Percentiles rank a stretch among this genome's conserved stretches.
Conservation (phyloP, 1,139 yeast genomes). For the Yamadazyma conglobata region DNA sequence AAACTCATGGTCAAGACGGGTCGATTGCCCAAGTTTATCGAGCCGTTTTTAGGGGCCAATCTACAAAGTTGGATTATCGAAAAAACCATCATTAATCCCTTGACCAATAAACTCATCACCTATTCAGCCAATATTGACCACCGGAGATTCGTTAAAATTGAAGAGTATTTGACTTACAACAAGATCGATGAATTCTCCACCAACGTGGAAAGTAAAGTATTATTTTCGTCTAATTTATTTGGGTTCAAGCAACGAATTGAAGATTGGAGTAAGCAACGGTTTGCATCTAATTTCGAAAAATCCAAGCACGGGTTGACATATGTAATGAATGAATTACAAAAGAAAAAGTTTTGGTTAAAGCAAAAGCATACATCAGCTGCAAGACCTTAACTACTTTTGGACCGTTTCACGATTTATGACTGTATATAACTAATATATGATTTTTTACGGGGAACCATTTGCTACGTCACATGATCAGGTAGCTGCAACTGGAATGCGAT, state of each 20-base stretch:
- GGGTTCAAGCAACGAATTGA: constrained; percentile 77
- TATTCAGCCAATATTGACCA: constrained; percentile 88
- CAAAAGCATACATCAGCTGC: too few relatives aligned
- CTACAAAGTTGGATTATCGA: constrained; percentile 85
- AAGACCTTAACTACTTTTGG: constrained; percentile 2
- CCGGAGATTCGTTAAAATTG: constrained; percentile 71
- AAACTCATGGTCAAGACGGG: constrained; percentile 78
- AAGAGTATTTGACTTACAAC: constrained; percentile 61
- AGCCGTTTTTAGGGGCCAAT: constrained; percentile 70
- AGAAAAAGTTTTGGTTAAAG: constrained; percentile 9
- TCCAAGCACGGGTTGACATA: constrained; percentile 72
- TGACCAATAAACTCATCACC: constrained; percentile 51
- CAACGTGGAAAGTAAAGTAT: constrained; percentile 50
- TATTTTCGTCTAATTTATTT: constrained; percentile 67
- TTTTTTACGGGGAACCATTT: too few relatives aligned
- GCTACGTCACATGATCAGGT: too few relatives aligned
- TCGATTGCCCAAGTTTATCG: constrained; percentile 74
- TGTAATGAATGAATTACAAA: constrained; percentile 60
- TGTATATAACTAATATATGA: too few relatives aligned
- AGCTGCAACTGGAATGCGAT: too few relatives aligned
- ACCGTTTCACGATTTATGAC: constrained; percentile 1
- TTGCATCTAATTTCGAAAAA: constrained; percentile 62
- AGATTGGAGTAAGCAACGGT: constrained; percentile 72
- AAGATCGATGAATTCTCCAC: constrained; percentile 28
- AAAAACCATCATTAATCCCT: constrained; percentile 70